Evolutionary conservation across 75 land plant genomes (phyloP), one percentile per base, ranked within the genome.

Genomic region (Azolla pinnata): DNA sequence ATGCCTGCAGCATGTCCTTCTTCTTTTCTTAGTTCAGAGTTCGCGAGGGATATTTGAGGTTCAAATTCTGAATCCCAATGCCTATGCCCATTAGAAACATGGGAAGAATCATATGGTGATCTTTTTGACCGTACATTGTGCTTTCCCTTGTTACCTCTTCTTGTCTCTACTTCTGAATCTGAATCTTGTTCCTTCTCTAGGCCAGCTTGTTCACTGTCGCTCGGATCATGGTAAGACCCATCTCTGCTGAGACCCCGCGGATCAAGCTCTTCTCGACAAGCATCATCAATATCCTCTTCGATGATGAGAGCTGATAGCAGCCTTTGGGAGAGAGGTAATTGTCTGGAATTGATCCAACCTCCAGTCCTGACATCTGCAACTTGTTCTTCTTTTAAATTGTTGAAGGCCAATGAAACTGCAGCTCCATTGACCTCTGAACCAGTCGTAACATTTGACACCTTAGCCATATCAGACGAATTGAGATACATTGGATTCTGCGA

Each of bases 281-380:
- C 70, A 25, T 69, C 67, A 56, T 79, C 70, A n/a, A 49, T 44
- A 21, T 78, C 98, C 44, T 76, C 84, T 44, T 80, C 85, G 54
- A 69, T 51, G 44, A 92, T 81, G 29, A 88, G 54, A 59, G 98
- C 96, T 54, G 96, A 79, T 42, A 83, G 50, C 40, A 88, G 75
- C 59, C 81, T 75, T 64, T 88, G 90, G 14, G 78, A 92, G 44
- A 92, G 74, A 18, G 98, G 81, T 50, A 80, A 59, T 17, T 60
- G 57, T 44, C 30, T 31, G 56, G 9, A 33, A 1, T 33, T 18
- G 1, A 21, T 20, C 59, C 42, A 35, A 31, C 35, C 59, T 7
- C 59, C 59, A 57, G 19, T 57, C 34, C 28, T 52, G 24, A 18
- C 26, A 52, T 52, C 29, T 25, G 14, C 24, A 52, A 7, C 24